A percentile compares a stretch with the other conserved stretches of the same genome.
phyloP scores from a whole-genome alignment of 495 filamentous ascomycete genomes.

The Penicillium paxilli region DNA sequence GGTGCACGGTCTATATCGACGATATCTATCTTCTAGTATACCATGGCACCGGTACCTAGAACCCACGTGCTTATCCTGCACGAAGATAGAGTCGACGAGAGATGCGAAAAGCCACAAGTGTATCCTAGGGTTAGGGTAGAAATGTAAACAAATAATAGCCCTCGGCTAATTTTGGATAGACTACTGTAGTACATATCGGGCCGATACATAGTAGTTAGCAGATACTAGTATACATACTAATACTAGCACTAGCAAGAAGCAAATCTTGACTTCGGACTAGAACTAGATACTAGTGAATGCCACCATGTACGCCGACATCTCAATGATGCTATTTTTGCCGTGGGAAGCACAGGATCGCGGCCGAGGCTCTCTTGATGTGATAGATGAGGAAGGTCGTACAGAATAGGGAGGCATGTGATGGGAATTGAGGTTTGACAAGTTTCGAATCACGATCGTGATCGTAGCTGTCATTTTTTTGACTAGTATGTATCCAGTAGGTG shows the following conservation, averaged over 20 bases:
- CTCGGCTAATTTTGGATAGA: constrained; percentile 2
- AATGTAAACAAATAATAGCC: background rate
- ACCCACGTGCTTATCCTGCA: background rate
- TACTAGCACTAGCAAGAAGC: too few relatives aligned
- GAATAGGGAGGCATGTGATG: background rate
- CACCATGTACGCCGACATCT: background rate
- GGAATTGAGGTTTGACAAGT: background rate
- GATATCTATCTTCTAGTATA: background rate
- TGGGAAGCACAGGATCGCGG: background rate
- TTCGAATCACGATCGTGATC: background rate
- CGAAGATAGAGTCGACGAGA: background rate
- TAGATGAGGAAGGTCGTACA: background rate
- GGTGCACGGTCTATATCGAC: background rate
- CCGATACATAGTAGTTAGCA: too few relatives aligned
- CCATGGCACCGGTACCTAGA: background rate
- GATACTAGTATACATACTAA: too few relatives aligned
- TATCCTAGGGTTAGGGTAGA: too few relatives aligned
- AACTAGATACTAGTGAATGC: background rate
- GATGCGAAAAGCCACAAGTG: too few relatives aligned
- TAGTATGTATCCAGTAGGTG: too few relatives aligned
- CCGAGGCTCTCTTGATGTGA: background rate
- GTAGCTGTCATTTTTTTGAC: too few relatives aligned
- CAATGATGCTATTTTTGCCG: background rate
- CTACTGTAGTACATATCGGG: too few relatives aligned
- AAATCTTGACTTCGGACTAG: too few relatives aligned